Conservation (phyloP, 2,329 filamentous ascomycete genomes). For the Botryosphaeria dothidea region DNA sequence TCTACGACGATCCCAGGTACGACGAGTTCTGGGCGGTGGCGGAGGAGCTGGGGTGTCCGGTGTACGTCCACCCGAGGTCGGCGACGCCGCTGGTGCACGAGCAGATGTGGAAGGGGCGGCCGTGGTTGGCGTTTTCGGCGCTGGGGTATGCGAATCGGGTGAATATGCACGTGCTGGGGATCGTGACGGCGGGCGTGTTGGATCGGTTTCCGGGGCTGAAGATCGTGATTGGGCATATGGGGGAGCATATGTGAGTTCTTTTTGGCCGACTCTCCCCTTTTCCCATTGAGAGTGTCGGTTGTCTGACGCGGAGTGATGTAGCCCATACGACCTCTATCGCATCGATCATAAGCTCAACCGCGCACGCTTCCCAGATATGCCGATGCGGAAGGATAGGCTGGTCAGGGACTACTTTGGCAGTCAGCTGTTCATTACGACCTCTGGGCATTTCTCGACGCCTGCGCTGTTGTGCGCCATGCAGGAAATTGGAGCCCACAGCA, state of each 20-base stretch:
- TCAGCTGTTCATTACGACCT: slow-evolving; percentile 61
- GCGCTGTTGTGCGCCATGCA: slow-evolving; percentile 53
- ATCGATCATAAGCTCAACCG: slow-evolving; percentile 55
- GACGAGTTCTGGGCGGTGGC: slow-evolving; percentile 62
- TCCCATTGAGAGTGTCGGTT: neutral
- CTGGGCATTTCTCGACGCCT: slow-evolving; percentile 57
- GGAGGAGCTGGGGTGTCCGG: slow-evolving; percentile 61
- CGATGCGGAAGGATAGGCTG: slow-evolving; percentile 50
- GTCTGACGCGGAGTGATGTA: neutral
- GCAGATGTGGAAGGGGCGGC: slow-evolving; percentile 59
- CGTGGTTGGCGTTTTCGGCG: slow-evolving; percentile 56
- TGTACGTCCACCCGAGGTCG: slow-evolving; percentile 64
- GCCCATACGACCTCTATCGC: slow-evolving; percentile 50
- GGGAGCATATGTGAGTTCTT: slow-evolving; percentile 43
- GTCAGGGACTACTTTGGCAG: slow-evolving; percentile 57
- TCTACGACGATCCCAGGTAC: slow-evolving; percentile 64
- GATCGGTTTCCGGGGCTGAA: slow-evolving; percentile 49
- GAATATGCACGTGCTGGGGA: slow-evolving; percentile 57
- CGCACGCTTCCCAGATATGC: neutral
- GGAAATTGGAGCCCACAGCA: slow-evolving; percentile 53
- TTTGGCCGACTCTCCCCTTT: neutral
- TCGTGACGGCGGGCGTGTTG: slow-evolving; percentile 53
- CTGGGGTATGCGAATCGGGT: slow-evolving; percentile 50
- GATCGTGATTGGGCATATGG: slow-evolving; percentile 50
- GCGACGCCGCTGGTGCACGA: slow-evolving; percentile 59